Conservation (phyloP, 768 basidiomycete genomes). For the Podaxis pistillaris region DNA sequence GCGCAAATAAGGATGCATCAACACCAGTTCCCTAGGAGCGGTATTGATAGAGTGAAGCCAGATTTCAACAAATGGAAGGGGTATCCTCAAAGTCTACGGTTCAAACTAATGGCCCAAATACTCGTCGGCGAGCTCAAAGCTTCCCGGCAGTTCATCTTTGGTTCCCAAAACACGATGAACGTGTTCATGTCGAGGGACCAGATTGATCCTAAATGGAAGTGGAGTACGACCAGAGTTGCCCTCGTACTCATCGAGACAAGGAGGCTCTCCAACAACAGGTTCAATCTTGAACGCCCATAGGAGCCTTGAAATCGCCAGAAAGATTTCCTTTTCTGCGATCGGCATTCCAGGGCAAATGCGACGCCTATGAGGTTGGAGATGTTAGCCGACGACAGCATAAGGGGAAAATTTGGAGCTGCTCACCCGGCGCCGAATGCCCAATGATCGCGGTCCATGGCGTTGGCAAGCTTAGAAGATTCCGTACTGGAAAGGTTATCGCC, state of each 20-base stretch:
- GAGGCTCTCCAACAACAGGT: not conserved
- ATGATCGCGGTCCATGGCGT: slow-evolving; percentile 43
- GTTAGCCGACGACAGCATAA: not conserved
- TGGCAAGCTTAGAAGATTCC: slow-evolving; percentile 39
- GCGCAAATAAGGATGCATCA: no score
- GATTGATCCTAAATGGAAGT: not conserved
- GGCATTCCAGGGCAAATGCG: not conserved
- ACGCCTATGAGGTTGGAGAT: not conserved
- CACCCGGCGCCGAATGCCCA: slow-evolving; percentile 50
- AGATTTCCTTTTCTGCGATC: not conserved
- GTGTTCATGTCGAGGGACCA: not conserved
- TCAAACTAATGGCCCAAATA: no score
- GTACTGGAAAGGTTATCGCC: slow-evolving; percentile 31
- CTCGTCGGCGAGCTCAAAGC: no score
- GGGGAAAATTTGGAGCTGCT: slow-evolving; percentile 5
- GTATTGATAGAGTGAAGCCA: no score
- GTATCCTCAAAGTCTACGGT: no score
- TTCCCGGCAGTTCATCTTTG: no score
- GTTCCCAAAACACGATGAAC: no score
- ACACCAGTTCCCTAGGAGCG: no score
- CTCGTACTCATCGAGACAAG: not conserved
- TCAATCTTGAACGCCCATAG: not conserved
- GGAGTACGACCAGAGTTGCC: not conserved
- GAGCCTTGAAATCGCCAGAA: not conserved
- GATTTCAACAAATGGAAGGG: no score